phyloP scores from a whole-genome alignment of 2,329 filamentous ascomycete species.

The Cordyceps farinosa region DNA sequence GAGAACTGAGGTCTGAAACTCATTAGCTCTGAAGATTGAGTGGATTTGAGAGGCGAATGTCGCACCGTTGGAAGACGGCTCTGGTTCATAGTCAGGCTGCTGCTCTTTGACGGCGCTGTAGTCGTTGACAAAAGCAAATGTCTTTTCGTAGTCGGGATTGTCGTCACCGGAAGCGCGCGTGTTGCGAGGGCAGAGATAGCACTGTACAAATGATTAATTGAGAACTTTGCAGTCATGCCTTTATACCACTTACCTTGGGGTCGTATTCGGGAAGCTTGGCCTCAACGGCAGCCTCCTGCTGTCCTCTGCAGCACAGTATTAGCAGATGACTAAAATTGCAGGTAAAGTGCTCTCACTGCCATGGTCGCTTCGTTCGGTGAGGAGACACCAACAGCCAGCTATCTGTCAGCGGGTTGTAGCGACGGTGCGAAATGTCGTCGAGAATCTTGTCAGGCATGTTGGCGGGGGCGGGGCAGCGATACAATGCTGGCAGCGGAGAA shows the following conservation, averaged over 20 bases:
- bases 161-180: constrained; percentile 78
- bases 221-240: neutral
- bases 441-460: constrained; percentile 73
- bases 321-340: neutral
- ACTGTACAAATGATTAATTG: constrained; percentile 46
- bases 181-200: constrained; percentile 93
- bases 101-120: constrained; percentile 95
- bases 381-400: constrained; percentile 94
- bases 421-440: constrained; percentile 92
- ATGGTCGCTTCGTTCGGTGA: constrained; percentile 92
- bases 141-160: constrained; percentile 83
- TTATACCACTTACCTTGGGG: constrained; percentile 50
- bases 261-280: constrained; percentile 77
- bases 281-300: constrained; percentile 69
- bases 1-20: constrained; percentile 63
- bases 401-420: constrained; percentile 87
- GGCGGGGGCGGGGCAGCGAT: constrained; percentile 19
- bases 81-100: constrained; percentile 69
- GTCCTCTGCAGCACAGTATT: constrained; percentile 55
- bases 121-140: constrained; percentile 95
- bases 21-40: neutral
- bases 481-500: neutral
- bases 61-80: constrained; percentile 36
- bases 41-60: neutral
- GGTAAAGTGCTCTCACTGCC: constrained; percentile 70